Percentiles rank a stretch among this genome's conserved stretches.
Conservation (phyloP, 495 filamentous ascomycete species). For the Cladorrhinum samala region DNA sequence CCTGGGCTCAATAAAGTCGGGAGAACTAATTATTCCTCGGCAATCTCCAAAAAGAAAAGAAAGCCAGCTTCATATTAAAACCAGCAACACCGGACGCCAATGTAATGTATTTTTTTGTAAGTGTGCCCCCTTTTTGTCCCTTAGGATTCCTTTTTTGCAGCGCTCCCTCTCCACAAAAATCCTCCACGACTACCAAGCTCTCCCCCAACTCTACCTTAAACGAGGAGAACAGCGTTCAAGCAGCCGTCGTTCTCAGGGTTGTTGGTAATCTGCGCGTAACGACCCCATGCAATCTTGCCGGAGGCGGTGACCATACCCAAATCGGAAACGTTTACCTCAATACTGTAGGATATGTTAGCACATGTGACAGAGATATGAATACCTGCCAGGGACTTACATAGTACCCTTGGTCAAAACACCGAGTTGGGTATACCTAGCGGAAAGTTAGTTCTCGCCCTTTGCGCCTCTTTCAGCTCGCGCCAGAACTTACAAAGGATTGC, state of each 20-base stretch:
- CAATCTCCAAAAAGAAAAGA: too few relatives aligned
- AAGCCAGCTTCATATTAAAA: conserved; percentile 6
- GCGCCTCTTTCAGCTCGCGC: too few relatives aligned
- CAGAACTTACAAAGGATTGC: conserved; percentile 85
- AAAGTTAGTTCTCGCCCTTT: too few relatives aligned
- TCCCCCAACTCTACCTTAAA: conserved; percentile 23
- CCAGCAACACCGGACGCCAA: conserved; percentile 26
- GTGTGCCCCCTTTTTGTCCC: too few relatives aligned
- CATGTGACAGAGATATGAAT: too few relatives aligned
- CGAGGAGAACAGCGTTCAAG: conserved; percentile 39
- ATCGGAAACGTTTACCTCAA: conserved; percentile 94
- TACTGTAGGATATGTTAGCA: conserved; percentile 19
- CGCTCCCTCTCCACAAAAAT: too few relatives aligned
- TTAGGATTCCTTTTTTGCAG: too few relatives aligned
- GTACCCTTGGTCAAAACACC: conserved; percentile 94
- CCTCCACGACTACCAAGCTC: too few relatives aligned
- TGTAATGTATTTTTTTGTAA: background rate
- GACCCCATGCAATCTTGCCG: conserved; percentile 83
- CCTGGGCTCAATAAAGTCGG: too few relatives aligned
- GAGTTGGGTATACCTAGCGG: conserved; percentile 92
- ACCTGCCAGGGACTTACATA: conserved; percentile 36
- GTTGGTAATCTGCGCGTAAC: conserved; percentile 68
- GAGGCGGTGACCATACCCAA: conserved; percentile 86
- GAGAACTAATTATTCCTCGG: too few relatives aligned
- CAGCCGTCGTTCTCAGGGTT: conserved; percentile 58